Percentiles rank a stretch among this genome's conserved stretches.
phyloP scores from a whole-genome alignment of 2,329 filamentous ascomycete genomes.

The Lasiodiplodia hormozganensis region DNA sequence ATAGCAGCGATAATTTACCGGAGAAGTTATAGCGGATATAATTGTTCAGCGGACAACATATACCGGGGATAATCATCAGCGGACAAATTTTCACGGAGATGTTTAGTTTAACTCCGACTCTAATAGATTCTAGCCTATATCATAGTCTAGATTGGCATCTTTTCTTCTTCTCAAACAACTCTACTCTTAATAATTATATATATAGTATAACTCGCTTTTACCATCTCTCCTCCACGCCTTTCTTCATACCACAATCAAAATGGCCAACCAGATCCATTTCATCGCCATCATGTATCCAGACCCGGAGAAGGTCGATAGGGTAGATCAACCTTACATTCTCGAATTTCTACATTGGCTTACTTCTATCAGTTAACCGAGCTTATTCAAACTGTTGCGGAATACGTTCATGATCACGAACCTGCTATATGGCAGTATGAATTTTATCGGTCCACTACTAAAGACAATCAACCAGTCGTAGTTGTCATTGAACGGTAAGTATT shows the following conservation, averaged over 20 bases:
- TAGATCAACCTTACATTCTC: neutral
- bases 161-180: too few relatives aligned
- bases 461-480: neutral
- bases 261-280: neutral
- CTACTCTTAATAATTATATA: too few relatives aligned
- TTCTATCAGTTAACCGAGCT: neutral
- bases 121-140: too few relatives aligned
- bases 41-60: too few relatives aligned
- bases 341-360: neutral
- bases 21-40: too few relatives aligned
- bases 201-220: too few relatives aligned
- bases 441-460: neutral
- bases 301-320: neutral
- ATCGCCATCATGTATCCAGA: neutral
- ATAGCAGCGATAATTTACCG: too few relatives aligned
- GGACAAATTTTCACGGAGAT: too few relatives aligned
- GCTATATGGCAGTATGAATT: neutral
- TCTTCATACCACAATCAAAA: neutral
- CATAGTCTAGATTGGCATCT: too few relatives aligned
- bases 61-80: too few relatives aligned
- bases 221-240: too few relatives aligned
- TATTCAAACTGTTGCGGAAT: neutral
- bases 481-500: neutral
- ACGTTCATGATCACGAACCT: neutral
- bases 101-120: too few relatives aligned